Base-by-base conservation (phyloP, 106 monocot species). In the Acorus calamus region DNA sequence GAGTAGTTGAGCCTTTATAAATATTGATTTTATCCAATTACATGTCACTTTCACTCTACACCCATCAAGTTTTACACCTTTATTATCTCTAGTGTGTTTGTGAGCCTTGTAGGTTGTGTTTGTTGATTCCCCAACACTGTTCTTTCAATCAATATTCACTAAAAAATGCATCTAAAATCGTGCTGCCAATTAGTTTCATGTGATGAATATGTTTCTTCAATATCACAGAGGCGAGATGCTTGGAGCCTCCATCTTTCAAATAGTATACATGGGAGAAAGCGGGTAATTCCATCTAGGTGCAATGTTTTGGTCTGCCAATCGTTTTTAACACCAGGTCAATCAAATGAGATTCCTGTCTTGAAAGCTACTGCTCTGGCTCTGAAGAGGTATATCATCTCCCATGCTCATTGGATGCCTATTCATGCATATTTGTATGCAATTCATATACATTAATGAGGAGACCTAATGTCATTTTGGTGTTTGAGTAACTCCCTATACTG, bases 341-440 rank as follows among this genome's bases (percentile, higher is more conserved):
- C 47, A 46, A 59, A 70, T 71, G 67, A 60, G 43, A 74, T 74
- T 57, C 68, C 84, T 71, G 43, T 77, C 65, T 7, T 84, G 51
- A 87, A 81, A 71, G 61, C 52, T 60, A 65, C 87, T 49, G 52
- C 72, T 14, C 66, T 71, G 50, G 79, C 72, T 61, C 59, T 84
- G 48, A 74, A 71, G 41, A 77, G 81, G 92, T 92, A 85, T 13
- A 67, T 47, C 4, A 49, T 59, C 8, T 9, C 68, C 47, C 12
- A 12, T 4, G 9, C 9, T 9, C 5, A 9, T 9, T 51, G 7
- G 7, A 5, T 51, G 7, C 28, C 28, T 9, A 9, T 5, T 51
- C 51, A 7, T 9, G 7, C 9, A 5, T 51, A 51, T 51, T 5
- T 51, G 9, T 5, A 5, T 7, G 9, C 7, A 5, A 5, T 51